Evolutionary conservation across 495 filamentous ascomycete genomes (phyloP).

Genomic region (Pseudevernia furfuracea): DNA sequence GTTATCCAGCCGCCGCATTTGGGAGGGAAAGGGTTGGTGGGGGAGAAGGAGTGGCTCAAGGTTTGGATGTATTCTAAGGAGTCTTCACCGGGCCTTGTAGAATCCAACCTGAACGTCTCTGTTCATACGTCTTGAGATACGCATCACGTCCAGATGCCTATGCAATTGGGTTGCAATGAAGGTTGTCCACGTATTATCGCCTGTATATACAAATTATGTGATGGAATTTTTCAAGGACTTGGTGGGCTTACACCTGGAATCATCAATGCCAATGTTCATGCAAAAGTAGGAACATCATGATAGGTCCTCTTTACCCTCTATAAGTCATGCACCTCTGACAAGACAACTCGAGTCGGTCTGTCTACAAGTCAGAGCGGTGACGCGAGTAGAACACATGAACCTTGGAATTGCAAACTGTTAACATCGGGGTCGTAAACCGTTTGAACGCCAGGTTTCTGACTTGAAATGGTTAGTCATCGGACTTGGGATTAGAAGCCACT

Average conservation of each 20-base stretch:
- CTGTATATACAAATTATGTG: not conserved
- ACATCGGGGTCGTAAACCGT: not conserved
- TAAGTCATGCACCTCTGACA: not conserved
- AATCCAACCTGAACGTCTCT: not conserved
- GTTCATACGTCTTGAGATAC: not conserved
- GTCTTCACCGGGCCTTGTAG: not conserved
- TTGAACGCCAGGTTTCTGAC: not conserved
- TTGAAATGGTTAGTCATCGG: not conserved
- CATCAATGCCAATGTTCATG: no score
- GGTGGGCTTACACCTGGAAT: not conserved
- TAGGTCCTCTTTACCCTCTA: no score
- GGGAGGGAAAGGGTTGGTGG: not conserved
- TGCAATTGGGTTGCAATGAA: not conserved
- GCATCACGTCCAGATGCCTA: not conserved
- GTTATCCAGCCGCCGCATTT: constrained; percentile 12
- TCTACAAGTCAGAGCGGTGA: not conserved
- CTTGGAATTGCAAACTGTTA: not conserved
- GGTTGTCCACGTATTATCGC: not conserved
- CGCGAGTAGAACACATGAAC: not conserved
- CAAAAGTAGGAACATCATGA: no score
- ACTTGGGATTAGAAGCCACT: not conserved
- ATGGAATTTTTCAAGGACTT: not conserved
- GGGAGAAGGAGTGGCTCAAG: not conserved
- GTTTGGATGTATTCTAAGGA: not conserved
- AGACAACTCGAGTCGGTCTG: not conserved